Evolutionary conservation across 192 early-diverging fungal genomes (phyloP).

Genomic region (Glomus cerebriforme): DNA sequence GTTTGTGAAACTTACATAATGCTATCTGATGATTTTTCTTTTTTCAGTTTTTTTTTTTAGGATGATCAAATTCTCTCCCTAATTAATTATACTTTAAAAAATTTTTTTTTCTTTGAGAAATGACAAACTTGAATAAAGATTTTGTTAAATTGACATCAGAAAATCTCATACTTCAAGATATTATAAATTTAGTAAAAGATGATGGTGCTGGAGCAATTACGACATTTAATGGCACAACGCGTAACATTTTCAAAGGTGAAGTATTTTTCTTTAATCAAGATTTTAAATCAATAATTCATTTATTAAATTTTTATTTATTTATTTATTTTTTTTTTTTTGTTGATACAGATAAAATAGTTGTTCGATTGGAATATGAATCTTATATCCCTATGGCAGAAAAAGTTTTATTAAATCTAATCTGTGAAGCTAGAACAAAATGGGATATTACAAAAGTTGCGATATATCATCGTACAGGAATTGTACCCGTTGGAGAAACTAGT

Average conservation of each 20-base stretch:
- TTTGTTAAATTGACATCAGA: constrained; percentile 60
- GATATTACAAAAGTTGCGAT: constrained; percentile 70
- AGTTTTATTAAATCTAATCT: constrained; percentile 62
- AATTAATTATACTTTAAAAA: background rate
- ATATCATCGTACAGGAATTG: constrained; percentile 78
- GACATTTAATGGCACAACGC: constrained; percentile 87
- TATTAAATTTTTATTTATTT: background rate
- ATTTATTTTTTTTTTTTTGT: background rate
- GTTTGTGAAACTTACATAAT: too few relatives aligned
- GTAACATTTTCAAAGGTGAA: constrained; percentile 79
- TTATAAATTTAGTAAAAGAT: constrained; percentile 65
- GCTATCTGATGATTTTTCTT: too few relatives aligned
- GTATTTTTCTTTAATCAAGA: background rate
- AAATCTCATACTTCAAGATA: constrained; percentile 56
- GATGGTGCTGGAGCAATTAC: constrained; percentile 83
- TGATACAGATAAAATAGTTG: constrained; percentile 62
- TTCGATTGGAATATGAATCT: constrained; percentile 80
- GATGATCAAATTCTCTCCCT: background rate
- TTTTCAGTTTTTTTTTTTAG: too few relatives aligned
- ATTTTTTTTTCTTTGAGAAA: background rate
- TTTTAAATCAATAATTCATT: background rate
- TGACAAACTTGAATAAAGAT: constrained; percentile 29
- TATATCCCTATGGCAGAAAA: constrained; percentile 88
- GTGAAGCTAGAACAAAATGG: constrained; percentile 65
- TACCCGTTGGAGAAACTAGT: constrained; percentile 78